Evolutionary conservation across 2,329 filamentous ascomycete genomes (phyloP).

Genomic region (Epichloe coenophiala): DNA sequence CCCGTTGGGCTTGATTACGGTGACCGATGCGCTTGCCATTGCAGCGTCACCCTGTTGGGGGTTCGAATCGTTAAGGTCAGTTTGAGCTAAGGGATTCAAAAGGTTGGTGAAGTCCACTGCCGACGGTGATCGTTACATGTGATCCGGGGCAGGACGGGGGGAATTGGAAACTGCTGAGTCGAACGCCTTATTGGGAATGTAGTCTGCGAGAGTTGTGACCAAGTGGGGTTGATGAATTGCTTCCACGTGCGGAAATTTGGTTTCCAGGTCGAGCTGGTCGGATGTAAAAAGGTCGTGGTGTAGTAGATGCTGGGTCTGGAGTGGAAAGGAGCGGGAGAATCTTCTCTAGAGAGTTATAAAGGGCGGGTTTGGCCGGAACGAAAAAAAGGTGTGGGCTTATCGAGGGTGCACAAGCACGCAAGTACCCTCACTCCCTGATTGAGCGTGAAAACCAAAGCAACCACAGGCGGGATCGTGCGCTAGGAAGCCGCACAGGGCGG

Average conservation of each 20-base stretch:
- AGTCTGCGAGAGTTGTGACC: neutral
- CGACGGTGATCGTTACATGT: constrained; percentile 64
- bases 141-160: constrained; percentile 24
- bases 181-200: neutral
- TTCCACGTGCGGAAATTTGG: neutral
- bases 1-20: constrained; percentile 48
- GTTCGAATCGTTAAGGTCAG: constrained; percentile 13
- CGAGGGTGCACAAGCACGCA: constrained; percentile 7
- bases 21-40: constrained; percentile 38
- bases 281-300: neutral
- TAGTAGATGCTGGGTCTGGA: constrained; percentile 3
- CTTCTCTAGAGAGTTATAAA: constrained; percentile 15
- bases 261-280: neutral
- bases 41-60: constrained; percentile 24
- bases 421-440: constrained; percentile 6
- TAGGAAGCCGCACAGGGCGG: constrained; percentile 4
- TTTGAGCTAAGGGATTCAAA: constrained; percentile 42
- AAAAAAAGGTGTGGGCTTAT: constrained; percentile 9
- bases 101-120: constrained; percentile 65
- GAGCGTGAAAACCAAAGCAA: constrained; percentile 1
- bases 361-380: constrained; percentile 21
- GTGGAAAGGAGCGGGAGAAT: constrained; percentile 10
- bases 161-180: neutral
- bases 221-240: neutral
- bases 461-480: neutral